phyloP scores from a whole-genome alignment of 2,329 filamentous ascomycete genomes.

The Ascochyta clinopodiicola region DNA sequence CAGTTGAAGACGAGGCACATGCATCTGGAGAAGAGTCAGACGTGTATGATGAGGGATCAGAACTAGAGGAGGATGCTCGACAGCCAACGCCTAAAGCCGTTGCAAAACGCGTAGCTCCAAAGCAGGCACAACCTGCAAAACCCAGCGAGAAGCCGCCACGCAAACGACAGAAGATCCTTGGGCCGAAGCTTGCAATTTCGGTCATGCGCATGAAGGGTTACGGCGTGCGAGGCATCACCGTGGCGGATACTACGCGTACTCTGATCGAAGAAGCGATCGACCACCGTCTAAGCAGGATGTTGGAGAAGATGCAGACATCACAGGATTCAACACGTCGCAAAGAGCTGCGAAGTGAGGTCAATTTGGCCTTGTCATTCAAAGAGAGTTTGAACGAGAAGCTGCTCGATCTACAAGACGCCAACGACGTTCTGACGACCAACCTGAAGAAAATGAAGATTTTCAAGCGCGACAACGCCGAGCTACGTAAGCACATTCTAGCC shows the following conservation, averaged over 20 bases:
- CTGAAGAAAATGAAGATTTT: constrained; percentile 53
- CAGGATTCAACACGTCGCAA: constrained; percentile 49
- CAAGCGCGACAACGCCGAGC: constrained; percentile 53
- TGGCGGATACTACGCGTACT: constrained; percentile 60
- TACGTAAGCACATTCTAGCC: constrained; percentile 56
- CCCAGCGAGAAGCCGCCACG: constrained; percentile 30
- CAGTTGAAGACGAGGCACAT: not conserved
- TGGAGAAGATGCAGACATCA: constrained; percentile 47
- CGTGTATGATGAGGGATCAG: constrained; percentile 24
- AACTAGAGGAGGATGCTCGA: constrained; percentile 20
- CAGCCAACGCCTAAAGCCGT: constrained; percentile 17
- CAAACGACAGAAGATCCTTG: constrained; percentile 39
- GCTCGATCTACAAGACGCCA: constrained; percentile 59
- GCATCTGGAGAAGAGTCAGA: constrained; percentile 4
- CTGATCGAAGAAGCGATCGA: constrained; percentile 59
- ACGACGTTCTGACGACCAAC: constrained; percentile 58
- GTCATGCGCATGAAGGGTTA: constrained; percentile 50
- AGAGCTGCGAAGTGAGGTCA: constrained; percentile 53
- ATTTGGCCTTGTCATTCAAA: constrained; percentile 57
- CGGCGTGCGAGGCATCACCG: constrained; percentile 51
- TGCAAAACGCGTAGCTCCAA: constrained; percentile 22
- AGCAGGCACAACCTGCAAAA: constrained; percentile 21
- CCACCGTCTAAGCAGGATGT: constrained; percentile 52
- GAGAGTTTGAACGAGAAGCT: constrained; percentile 57
- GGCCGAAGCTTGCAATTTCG: constrained; percentile 39